Evolutionary conservation across 2,329 filamentous ascomycete genomes (phyloP).

Genomic region (Beauveria sp.): DNA sequence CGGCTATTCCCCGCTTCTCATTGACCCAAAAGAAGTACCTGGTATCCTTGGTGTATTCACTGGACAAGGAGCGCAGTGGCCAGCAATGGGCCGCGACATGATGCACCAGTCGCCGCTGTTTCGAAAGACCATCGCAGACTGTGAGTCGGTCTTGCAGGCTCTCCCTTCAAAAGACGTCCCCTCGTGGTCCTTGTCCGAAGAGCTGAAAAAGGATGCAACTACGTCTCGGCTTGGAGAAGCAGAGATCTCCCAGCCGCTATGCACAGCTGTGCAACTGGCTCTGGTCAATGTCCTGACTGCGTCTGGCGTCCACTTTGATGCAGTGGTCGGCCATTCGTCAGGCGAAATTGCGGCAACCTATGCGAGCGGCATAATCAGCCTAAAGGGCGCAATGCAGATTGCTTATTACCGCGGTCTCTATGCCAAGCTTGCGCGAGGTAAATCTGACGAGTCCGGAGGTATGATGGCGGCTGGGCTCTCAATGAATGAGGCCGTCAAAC

Average conservation of each 20-base stretch:
- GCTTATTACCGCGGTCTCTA: conserved; percentile 16
- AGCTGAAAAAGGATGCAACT: background rate
- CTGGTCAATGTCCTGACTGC: conserved; percentile 19
- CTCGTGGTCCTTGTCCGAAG: conserved; percentile 18
- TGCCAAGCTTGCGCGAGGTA: background rate
- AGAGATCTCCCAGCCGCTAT: conserved; percentile 22
- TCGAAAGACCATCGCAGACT: conserved; percentile 13
- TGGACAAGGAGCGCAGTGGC: conserved; percentile 26
- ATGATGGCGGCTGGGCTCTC: conserved; percentile 16
- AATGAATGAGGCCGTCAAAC: conserved; percentile 7
- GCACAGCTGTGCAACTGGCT: conserved; percentile 22
- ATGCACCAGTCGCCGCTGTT: background rate
- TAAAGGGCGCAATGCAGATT: conserved; percentile 18
- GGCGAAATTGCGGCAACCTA: conserved; percentile 45
- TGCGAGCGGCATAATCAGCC: conserved; percentile 32
- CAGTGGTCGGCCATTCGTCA: conserved; percentile 39
- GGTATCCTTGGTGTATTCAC: conserved; percentile 21
- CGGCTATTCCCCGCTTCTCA: background rate
- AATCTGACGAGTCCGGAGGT: background rate
- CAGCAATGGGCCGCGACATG: conserved; percentile 24
- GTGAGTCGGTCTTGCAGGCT: conserved; percentile 1
- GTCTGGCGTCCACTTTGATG: conserved; percentile 25
- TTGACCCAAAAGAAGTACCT: background rate
- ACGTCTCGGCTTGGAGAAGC: conserved; percentile 15
- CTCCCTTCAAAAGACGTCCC: conserved; percentile 16